A percentile compares a stretch with the other conserved stretches of the same genome.
Evolutionary conservation across 306 rosid species (phyloP).

Genomic region (Cucumis hystrix): DNA sequence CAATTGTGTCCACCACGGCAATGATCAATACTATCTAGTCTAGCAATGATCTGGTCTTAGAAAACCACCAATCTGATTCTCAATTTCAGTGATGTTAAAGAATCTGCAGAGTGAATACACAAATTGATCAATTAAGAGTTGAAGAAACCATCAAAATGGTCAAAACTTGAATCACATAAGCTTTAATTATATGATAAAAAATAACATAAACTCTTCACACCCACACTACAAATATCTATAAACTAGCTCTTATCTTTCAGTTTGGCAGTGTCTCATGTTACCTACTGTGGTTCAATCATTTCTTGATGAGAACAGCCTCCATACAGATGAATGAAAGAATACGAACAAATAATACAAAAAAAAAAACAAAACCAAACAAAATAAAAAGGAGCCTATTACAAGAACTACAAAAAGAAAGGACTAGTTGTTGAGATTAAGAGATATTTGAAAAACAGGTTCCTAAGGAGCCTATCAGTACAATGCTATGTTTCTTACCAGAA

Average conservation of each 20-base stretch:
- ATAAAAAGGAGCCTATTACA: background rate
- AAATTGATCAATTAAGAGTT: background rate
- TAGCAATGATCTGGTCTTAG: background rate
- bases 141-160: background rate
- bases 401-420: background rate
- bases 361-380: background rate
- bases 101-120: constrained; percentile 3
- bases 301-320: background rate
- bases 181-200: background rate
- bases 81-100: background rate
- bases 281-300: background rate
- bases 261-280: background rate
- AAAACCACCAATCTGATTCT: background rate
- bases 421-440: background rate
- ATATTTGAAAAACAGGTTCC: background rate
- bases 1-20: background rate
- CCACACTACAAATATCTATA: background rate
- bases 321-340: background rate
- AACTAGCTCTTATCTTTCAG: background rate
- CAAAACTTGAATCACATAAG: background rate
- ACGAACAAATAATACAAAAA: background rate
- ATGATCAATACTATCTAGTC: background rate
- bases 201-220: background rate
- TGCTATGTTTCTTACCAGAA: background rate
- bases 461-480: background rate